Conservation (phyloP, 2,329 filamentous ascomycete species). For the Pseudocercospora vitis region DNA sequence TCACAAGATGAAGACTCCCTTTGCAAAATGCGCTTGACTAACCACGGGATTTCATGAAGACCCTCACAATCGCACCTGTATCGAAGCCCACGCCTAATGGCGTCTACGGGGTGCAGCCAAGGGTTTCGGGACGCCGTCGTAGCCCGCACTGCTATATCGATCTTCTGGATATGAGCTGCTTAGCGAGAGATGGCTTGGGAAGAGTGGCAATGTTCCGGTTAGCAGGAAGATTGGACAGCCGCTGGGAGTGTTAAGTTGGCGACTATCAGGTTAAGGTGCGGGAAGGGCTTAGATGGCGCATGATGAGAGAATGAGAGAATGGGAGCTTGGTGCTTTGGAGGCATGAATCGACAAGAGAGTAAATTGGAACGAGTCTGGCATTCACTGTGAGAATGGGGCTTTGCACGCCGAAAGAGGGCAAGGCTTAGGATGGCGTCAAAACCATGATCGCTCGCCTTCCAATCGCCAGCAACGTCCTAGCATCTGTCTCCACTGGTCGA, state of each 20-base stretch:
- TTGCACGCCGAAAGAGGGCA: neutral
- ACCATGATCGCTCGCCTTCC: no score
- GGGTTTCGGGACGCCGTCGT: conserved; percentile 1
- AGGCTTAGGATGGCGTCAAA: no score
- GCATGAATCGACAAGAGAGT: neutral
- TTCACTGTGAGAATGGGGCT: neutral
- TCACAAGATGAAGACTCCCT: neutral
- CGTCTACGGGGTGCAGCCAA: neutral
- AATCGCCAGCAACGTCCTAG: no score
- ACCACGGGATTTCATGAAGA: neutral
- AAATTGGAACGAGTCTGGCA: neutral
- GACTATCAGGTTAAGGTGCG: neutral
- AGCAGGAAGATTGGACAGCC: conserved; percentile 3
- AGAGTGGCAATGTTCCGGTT: neutral
- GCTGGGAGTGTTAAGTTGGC: conserved; percentile 3
- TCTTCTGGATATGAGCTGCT: neutral
- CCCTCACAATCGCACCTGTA: conserved; percentile 1
- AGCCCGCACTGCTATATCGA: conserved; percentile 2
- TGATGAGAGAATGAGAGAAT: neutral
- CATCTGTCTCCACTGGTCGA: no score
- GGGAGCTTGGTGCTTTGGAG: neutral
- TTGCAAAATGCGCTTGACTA: neutral
- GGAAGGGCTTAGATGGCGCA: no score
- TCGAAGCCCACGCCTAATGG: neutral
- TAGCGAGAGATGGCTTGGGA: neutral